Conservation (phyloP, 2,329 filamentous ascomycete genomes). For the Blastomyces silverae region DNA sequence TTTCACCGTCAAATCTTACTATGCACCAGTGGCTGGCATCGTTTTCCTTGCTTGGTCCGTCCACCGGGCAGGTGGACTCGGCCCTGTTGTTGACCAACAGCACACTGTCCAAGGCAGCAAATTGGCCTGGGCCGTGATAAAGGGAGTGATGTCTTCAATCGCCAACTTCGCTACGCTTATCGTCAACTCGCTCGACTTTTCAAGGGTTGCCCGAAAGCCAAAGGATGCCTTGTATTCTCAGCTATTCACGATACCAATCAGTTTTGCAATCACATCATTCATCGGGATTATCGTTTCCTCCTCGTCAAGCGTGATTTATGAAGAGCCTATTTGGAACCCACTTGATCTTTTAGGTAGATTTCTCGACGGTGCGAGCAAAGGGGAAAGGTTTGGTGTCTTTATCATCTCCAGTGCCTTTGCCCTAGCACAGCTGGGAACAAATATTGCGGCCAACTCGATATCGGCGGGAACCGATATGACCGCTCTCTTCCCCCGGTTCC, state of each 20-base stretch:
- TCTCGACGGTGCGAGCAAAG: conserved; percentile 61
- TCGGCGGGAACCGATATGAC: conserved; percentile 79
- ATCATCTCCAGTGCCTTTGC: conserved; percentile 64
- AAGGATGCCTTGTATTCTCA: conserved; percentile 74
- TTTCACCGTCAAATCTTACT: conserved; percentile 81
- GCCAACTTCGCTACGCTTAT: conserved; percentile 89
- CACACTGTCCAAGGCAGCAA: conserved; percentile 57
- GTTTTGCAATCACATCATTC: conserved; percentile 73
- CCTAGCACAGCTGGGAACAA: conserved; percentile 76
- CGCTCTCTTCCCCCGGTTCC: conserved; percentile 67
- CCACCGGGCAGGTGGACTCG: conserved; percentile 71
- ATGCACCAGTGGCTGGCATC: conserved; percentile 76
- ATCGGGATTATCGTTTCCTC: conserved; percentile 75
- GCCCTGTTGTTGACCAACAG: conserved; percentile 69
- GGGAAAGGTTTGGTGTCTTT: conserved; percentile 67
- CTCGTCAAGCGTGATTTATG: conserved; percentile 58
- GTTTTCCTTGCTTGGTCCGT: conserved; percentile 85
- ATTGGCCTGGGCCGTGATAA: conserved; percentile 74
- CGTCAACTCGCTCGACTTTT: conserved; percentile 71
- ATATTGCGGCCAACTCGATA: conserved; percentile 80
- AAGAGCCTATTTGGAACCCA: conserved; percentile 65
- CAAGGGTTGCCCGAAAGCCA: conserved; percentile 72
- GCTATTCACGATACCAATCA: conserved; percentile 63
- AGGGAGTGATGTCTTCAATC: conserved; percentile 80
- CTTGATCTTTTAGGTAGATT: conserved; percentile 60